Evolutionary conservation across 202 grass and related monocot genomes (phyloP), one percentile per base, ranked within the genome.

Genomic region (Setaria italica): DNA sequence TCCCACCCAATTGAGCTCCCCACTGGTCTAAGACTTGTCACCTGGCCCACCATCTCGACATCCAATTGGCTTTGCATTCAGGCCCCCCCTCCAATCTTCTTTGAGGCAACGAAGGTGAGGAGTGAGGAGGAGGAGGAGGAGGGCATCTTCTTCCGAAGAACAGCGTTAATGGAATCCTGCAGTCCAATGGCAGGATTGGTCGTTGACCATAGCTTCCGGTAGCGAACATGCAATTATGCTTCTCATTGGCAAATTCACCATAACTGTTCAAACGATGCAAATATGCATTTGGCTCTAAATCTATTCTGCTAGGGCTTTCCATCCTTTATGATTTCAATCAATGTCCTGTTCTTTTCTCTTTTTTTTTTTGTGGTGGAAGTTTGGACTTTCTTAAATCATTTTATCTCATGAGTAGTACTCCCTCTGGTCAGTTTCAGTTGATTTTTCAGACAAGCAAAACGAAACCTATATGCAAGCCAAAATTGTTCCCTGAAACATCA

Each of bases 301-400:
- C 25, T 81, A 47, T 77, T 81, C 17, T 51, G 70, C 14, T 15
- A 13, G 21, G 39, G 69, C 43, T 54, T 53, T 67, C 30, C 34
- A n/a, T 3, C 17, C 55, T 62, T 46, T 56, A 53, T 53, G 45
- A 62, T 45, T 70, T 45, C 33, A 51, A 30, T 59, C 3, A 17
- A 2, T 11, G 25, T n/a, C 11, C 54, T 47, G 15, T 78, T 78
- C 25, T 84, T 84, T 79, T 47, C 4, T 67, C 7, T 74, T 39
- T 20, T 37, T 41, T 41, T 41, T 79, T 79, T 79, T 57, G 59
- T 16, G 11, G 45, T 65, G 8, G 25, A 78, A 67, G 5, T 63
- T 50, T 74, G 48, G 29, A 59, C 37, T 30, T 74, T 37, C n/a
- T 59, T n/a, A 11, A 62, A 77, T 20, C 20, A 69, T 33, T 84